Evolutionary conservation across 257 asterid species (phyloP).

Genomic region (Parsonsia alboflavescens): DNA sequence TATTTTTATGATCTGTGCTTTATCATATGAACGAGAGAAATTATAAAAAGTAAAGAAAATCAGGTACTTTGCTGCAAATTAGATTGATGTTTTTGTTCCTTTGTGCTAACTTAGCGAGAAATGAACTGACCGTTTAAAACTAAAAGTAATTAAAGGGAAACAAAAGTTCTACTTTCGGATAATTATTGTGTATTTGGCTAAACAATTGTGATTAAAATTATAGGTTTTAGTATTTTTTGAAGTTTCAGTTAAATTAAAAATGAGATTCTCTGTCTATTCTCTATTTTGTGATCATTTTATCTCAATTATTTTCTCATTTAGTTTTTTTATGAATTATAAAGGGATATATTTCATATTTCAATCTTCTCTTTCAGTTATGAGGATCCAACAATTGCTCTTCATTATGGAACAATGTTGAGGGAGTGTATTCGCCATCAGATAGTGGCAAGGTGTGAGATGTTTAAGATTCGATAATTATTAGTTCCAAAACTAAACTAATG

Average conservation of each 20-base stretch:
- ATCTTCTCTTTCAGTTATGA: conserved; percentile 46
- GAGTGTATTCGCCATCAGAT: conserved; percentile 89
- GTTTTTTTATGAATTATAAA: neutral
- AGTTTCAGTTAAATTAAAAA: neutral
- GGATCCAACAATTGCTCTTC: conserved; percentile 68
- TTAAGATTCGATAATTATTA: neutral
- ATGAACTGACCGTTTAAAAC: neutral
- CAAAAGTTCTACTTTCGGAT: neutral
- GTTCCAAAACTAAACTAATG: neutral
- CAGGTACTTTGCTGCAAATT: neutral
- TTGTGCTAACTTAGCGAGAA: neutral
- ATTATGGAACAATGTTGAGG: conserved; percentile 80
- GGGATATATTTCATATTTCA: neutral
- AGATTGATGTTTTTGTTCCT: neutral
- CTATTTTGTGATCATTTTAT: neutral
- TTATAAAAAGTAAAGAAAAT: neutral
- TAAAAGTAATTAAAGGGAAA: neutral
- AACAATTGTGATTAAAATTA: neutral
- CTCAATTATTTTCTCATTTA: neutral
- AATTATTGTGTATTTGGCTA: neutral
- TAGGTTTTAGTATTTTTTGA: neutral
- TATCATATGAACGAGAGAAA: neutral
- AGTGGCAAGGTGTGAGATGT: conserved; percentile 70
- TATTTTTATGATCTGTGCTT: neutral
- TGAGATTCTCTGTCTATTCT: neutral